Conservation (phyloP, 75 land plant genomes). For the Ceratopteris richardii region DNA sequence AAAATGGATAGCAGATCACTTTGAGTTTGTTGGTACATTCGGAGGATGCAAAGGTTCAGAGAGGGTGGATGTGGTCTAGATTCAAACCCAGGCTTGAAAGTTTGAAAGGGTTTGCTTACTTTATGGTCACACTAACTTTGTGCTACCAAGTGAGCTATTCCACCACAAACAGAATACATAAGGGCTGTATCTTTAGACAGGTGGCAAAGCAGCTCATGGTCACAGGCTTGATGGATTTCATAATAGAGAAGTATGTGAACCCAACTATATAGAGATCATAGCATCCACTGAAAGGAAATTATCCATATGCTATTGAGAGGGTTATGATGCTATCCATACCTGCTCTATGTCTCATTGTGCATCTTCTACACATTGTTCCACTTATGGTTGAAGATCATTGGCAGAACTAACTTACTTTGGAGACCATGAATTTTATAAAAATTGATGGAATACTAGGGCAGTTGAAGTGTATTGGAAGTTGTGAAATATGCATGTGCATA, state of each 20-base stretch:
- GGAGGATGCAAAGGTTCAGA: no score
- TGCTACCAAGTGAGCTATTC: conserved; percentile 95
- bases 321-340: conserved; percentile 93
- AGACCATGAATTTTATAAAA: conserved; percentile 80
- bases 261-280: conserved; percentile 86
- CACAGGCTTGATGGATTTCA: conserved; percentile 93
- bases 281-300: conserved; percentile 88
- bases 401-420: conserved; percentile 86
- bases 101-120: conserved; percentile 59
- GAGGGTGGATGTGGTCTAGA: no score
- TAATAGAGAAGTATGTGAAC: conserved; percentile 93
- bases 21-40: no score
- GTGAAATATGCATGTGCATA: no score
- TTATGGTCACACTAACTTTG: conserved; percentile 90
- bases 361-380: conserved; percentile 95
- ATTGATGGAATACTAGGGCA: conserved; percentile 98
- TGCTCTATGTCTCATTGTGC: conserved; percentile 94
- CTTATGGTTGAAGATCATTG: conserved; percentile 86
- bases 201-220: conserved; percentile 62
- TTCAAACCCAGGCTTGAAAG: no score
- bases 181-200: conserved; percentile 88
- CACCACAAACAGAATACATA: conserved; percentile 53
- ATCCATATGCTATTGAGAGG: conserved; percentile 87
- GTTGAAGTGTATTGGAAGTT: conserved; percentile 97
- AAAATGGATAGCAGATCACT: no score